Conservation (phyloP, 2,329 filamentous ascomycete species). For the Fusarium duplospermum region DNA sequence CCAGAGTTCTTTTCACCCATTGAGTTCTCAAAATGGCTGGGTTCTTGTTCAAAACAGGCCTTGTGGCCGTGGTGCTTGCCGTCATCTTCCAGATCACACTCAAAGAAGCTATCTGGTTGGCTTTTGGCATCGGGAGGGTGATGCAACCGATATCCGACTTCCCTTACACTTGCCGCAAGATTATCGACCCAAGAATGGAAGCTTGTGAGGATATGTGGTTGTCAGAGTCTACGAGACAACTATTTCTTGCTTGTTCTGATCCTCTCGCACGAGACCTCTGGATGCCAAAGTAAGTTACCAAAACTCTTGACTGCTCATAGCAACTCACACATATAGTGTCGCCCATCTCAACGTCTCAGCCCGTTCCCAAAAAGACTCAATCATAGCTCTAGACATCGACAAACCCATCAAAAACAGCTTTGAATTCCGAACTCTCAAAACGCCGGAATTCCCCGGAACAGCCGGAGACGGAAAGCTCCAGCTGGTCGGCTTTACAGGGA, state of each 20-base stretch:
- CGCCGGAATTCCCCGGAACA: constrained; percentile 45
- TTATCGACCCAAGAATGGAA: constrained; percentile 27
- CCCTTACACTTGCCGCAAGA: constrained; percentile 41
- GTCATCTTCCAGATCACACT: constrained; percentile 40
- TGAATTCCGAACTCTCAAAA: constrained; percentile 39
- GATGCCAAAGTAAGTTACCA: constrained; percentile 20
- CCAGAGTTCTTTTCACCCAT: background rate
- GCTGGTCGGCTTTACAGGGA: constrained; percentile 46
- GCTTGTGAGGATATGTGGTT: constrained; percentile 45
- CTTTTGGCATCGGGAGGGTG: constrained; percentile 32
- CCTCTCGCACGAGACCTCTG: constrained; percentile 26
- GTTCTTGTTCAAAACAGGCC: constrained; percentile 18
- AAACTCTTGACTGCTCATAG: rapidly evolving
- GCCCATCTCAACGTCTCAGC: constrained; percentile 42
- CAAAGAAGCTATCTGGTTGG: constrained; percentile 39
- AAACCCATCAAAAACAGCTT: constrained; percentile 36
- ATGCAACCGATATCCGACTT: constrained; percentile 38
- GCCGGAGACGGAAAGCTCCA: constrained; percentile 47
- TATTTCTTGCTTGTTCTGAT: constrained; percentile 43
- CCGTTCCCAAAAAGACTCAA: constrained; percentile 46
- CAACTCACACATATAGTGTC: constrained; percentile 9
- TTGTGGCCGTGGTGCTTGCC: constrained; percentile 23
- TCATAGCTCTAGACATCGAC: constrained; percentile 50
- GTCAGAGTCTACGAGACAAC: constrained; percentile 34
- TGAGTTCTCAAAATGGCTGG: constrained; percentile 21